Base-by-base conservation (phyloP, 176 grass and related monocot genomes). In the Rhynchospora pubera region DNA sequence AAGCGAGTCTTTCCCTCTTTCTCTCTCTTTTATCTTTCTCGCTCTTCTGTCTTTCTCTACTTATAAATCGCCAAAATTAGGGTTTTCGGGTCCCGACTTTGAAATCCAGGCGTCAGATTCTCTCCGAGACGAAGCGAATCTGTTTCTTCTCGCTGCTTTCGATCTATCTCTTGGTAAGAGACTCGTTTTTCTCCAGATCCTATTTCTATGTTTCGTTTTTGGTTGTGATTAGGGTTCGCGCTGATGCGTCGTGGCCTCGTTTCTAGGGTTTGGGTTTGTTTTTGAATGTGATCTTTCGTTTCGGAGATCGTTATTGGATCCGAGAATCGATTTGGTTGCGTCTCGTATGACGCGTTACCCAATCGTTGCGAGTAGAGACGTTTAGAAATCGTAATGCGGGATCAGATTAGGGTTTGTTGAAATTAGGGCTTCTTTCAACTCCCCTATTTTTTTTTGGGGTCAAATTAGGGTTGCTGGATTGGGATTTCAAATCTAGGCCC, bases 11-110 rank as follows among this genome's bases (percentile, higher is more conserved):
- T 73, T 76, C 26, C 26, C 26, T 51, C 47, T 48, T 23, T 55
- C 48, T 46, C 22, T 55, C 48, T 55, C 47, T 66, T 66, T 52
- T 28, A 50, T 26, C 23, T 82, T 66, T 64, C 39, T 82, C 79
- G 57, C 60, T 82, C 60, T 22, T 82, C 39, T 61, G 28, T 80
- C 79, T 52, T 42, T 21, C 77, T 80, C 77, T 62, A 12, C 77
- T 80, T 43, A 9, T 28, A 82, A 82, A 65, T 82, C 62, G 59
- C 62, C 79, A 61, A 64, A 82, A 82, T 82, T 82, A 82, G 79
- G 79, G 79, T 82, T 82, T 81, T 66, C 58, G 10, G 18, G 9
- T 64, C 23, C 59, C 7, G 16, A 26, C 9, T 13, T 65, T 47
- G 14, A 65, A 65, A 65, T 82, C 79, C 46, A 48, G 44, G 9